Percentiles rank a stretch among this genome's conserved stretches.
Evolutionary conservation across 1,284 basidiomycete species (phyloP).

Genomic region (Malassezia equina): DNA sequence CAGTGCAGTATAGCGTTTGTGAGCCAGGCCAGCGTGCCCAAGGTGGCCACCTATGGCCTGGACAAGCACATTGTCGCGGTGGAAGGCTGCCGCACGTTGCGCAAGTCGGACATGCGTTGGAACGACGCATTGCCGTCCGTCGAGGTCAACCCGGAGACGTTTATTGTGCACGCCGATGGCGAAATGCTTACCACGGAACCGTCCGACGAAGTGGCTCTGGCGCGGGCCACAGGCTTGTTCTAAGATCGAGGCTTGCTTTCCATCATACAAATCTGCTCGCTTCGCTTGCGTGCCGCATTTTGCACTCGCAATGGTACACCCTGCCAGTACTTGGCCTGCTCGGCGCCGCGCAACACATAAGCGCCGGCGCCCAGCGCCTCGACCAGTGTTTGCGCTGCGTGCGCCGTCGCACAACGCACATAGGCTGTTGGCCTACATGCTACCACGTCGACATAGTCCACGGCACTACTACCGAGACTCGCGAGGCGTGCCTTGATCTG

Average conservation of each 20-base stretch:
- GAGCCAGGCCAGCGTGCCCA: constrained; percentile 62
- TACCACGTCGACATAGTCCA: constrained; percentile 13
- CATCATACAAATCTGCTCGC: no score
- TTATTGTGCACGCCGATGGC: constrained; percentile 49
- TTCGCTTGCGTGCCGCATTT: constrained; percentile 2
- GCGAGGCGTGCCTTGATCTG: constrained; percentile 5
- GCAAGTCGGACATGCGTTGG: constrained; percentile 86
- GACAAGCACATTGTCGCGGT: constrained; percentile 69
- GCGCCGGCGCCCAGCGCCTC: background rate
- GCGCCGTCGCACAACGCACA: constrained; percentile 6
- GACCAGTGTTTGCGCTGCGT: background rate
- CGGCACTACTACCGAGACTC: background rate
- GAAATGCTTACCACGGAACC: constrained; percentile 29
- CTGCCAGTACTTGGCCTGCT: constrained; percentile 7
- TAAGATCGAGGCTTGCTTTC: no score
- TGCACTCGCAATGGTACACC: constrained; percentile 7
- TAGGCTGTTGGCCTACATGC: background rate
- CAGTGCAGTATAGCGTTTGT: constrained; percentile 76
- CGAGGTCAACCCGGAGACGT: constrained; percentile 82
- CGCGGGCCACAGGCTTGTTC: constrained; percentile 18
- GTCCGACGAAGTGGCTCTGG: constrained; percentile 33
- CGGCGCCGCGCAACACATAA: background rate
- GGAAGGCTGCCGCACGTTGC: constrained; percentile 62
- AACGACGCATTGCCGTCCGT: constrained; percentile 73
- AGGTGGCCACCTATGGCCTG: constrained; percentile 61